A percentile compares a stretch with the other conserved stretches of the same genome.
Evolutionary conservation across 257 asterid species (phyloP).

Genomic region (Nicotiana paniculata): DNA sequence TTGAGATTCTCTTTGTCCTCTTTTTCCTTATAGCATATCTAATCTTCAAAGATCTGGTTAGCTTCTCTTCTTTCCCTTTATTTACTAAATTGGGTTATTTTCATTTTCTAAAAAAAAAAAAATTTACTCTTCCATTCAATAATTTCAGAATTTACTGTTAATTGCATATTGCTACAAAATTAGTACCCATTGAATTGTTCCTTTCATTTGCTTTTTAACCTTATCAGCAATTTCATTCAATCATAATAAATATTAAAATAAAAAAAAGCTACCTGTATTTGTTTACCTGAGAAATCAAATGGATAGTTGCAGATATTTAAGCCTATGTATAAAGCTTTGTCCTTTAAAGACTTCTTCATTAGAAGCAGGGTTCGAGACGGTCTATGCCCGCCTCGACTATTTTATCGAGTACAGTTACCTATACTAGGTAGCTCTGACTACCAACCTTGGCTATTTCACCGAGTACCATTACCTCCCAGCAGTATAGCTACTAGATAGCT

Average conservation of each 20-base stretch:
- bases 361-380: background rate
- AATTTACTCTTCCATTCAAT: background rate
- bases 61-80: background rate
- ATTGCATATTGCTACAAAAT: background rate
- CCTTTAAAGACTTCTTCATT: too few species aligned
- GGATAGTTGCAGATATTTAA: background rate
- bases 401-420: too few species aligned
- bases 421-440: background rate
- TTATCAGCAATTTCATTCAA: background rate
- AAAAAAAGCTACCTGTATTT: background rate
- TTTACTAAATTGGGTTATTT: background rate
- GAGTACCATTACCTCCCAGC: background rate
- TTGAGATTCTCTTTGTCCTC: constrained; percentile 82
- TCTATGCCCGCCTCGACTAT: background rate
- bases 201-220: background rate
- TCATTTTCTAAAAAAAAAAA: background rate
- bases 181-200: background rate
- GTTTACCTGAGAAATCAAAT: background rate
- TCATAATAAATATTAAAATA: background rate
- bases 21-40: constrained; percentile 63
- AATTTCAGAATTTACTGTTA: background rate
- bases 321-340: background rate
- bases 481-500: background rate
- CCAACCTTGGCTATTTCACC: too few species aligned
- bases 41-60: constrained; percentile 85